phyloP scores from a whole-genome alignment of 345 rosid genomes.

The Salix viminalis region DNA sequence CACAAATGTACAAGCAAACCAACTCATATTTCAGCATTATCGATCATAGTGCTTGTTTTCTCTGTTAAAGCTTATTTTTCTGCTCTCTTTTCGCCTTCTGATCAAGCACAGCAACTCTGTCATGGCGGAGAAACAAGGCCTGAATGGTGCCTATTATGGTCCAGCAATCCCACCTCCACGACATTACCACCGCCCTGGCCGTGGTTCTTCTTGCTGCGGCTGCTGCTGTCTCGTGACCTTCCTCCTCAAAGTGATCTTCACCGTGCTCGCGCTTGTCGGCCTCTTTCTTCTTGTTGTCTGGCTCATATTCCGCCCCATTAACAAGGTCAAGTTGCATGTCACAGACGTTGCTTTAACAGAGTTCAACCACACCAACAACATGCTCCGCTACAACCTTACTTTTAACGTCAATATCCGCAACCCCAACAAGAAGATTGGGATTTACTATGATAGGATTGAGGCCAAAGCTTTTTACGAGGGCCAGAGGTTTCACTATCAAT shows the following conservation, averaged over 20 bases:
- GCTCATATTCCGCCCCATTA: conserved; percentile 40
- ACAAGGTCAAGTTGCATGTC: conserved; percentile 36
- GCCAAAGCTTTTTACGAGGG: conserved; percentile 32
- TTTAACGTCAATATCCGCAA: conserved; percentile 34
- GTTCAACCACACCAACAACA: conserved; percentile 30
- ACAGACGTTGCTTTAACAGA: conserved; percentile 34
- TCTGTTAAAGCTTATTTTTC: neutral
- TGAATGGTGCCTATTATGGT: conserved; percentile 72
- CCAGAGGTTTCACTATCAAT: conserved; percentile 28
- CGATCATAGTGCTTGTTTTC: neutral
- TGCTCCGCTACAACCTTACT: conserved; percentile 30
- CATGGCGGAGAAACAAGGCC: conserved; percentile 56
- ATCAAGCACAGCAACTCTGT: neutral
- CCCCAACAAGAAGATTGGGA: conserved; percentile 40
- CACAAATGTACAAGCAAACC: neutral
- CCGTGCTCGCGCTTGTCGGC: conserved; percentile 34
- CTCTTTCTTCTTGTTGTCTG: conserved; percentile 34
- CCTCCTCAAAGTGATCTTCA: conserved; percentile 39
- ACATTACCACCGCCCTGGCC: conserved; percentile 46
- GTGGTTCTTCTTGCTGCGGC: conserved; percentile 41
- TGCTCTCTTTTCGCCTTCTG: neutral
- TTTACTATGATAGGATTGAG: conserved; percentile 37
- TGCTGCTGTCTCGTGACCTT: conserved; percentile 56
- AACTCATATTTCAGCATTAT: neutral
- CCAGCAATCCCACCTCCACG: conserved; percentile 54